These are phyloP conservation scores for Agrocybe pediades DNA, from an alignment of 768 basidiomycete genomes.

Conservation along the genomic window DNA sequence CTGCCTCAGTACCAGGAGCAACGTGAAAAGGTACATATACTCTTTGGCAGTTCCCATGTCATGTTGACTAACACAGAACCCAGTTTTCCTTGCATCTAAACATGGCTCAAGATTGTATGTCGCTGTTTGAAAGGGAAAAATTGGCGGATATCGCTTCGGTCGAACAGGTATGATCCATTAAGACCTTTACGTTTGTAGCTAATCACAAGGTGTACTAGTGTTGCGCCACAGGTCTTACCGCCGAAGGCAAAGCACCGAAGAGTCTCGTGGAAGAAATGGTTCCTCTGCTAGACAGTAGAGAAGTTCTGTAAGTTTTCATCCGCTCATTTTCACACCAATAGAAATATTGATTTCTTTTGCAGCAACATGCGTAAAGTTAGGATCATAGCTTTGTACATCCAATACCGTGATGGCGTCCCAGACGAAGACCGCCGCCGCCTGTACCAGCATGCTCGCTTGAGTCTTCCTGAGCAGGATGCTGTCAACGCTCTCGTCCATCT, in stretches of 20 bases:
- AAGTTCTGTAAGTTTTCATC: conserved; percentile 68
- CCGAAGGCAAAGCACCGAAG: conserved; percentile 95
- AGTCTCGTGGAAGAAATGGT: conserved; percentile 98
- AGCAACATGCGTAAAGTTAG: conserved; percentile 94
- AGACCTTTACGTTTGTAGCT: conserved; percentile 17
- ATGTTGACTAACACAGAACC: background rate
- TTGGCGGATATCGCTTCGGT: conserved; percentile 82
- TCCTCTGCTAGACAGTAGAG: conserved; percentile 85
- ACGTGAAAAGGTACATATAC: conserved; percentile 74
- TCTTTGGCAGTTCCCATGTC: background rate
- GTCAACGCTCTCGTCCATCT: conserved; percentile 84
- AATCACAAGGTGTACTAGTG: conserved; percentile 48
- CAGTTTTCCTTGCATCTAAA: conserved; percentile 96
- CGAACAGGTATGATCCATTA: conserved; percentile 65
- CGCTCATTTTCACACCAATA: background rate
- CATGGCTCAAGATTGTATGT: conserved; percentile 99
- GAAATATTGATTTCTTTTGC: conserved; percentile 4
- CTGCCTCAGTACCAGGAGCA: conserved; percentile 95
- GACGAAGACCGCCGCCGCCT: conserved; percentile 94
- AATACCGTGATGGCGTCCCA: conserved; percentile 95
- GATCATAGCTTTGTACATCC: conserved; percentile 93
- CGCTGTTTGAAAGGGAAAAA: conserved; percentile 85
- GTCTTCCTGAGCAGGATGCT: conserved; percentile 89
- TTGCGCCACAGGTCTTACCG: conserved; percentile 90
- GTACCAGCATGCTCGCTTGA: conserved; percentile 92